These are phyloP conservation scores for Immersiella caudata DNA, from an alignment of 495 filamentous ascomycete genomes.

Conservation along the genomic window DNA sequence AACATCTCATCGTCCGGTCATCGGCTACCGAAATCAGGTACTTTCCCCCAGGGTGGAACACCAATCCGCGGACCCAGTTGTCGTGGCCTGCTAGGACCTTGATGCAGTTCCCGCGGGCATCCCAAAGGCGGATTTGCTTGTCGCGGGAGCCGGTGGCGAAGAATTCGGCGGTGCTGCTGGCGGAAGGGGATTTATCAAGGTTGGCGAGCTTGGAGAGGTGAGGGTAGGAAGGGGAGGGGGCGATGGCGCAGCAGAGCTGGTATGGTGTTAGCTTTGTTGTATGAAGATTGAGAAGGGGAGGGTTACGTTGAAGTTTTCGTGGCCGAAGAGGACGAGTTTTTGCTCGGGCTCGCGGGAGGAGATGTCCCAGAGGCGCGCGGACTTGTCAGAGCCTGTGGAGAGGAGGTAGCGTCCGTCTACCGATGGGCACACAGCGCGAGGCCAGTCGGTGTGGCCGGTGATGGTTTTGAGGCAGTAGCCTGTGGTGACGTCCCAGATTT, in stretches of 20 bases:
- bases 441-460: constrained; percentile 77
- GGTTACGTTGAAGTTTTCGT: constrained; percentile 63
- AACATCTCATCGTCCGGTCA: constrained; percentile 87
- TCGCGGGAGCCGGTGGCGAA: constrained; percentile 85
- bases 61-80: constrained; percentile 84
- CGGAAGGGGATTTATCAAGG: constrained; percentile 66
- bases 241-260: constrained; percentile 78
- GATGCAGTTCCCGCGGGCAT: constrained; percentile 75
- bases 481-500: constrained; percentile 87
- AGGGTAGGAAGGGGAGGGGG: constrained; percentile 73
- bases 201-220: constrained; percentile 77
- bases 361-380: constrained; percentile 81
- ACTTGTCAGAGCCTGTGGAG: constrained; percentile 75
- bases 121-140: constrained; percentile 88
- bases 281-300: neutral
- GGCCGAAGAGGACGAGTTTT: constrained; percentile 77
- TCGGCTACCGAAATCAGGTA: constrained; percentile 81
- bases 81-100: constrained; percentile 87
- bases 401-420: constrained; percentile 79
- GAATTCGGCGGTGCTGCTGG: constrained; percentile 76
- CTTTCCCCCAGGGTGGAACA: constrained; percentile 90
- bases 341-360: constrained; percentile 64
- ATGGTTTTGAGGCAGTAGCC: constrained; percentile 87
- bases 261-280: constrained; percentile 45
- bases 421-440: constrained; percentile 76